A percentile compares a stretch with the other conserved stretches of the same genome.
phyloP scores from a whole-genome alignment of 257 asterid species.

The Catharanthus roseus region DNA sequence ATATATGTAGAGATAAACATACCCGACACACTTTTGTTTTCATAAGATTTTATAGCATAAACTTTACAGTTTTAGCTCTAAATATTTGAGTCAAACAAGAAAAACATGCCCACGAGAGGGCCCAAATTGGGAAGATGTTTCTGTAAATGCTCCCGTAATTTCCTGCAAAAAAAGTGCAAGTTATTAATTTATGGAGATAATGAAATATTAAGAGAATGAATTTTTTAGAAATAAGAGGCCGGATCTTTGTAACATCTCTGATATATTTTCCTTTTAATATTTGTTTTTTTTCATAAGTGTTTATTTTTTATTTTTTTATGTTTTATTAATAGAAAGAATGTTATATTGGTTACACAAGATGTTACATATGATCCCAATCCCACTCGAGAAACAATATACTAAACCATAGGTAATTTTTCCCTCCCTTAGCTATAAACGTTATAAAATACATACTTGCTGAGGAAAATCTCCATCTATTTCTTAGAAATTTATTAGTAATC shows the following conservation, averaged over 20 bases:
- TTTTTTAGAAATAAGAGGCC: no score
- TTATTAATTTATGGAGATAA: not conserved
- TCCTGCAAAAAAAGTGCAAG: conserved; percentile 27
- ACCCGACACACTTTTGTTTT: not conserved
- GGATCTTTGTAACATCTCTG: no score
- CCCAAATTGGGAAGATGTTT: conserved; percentile 48
- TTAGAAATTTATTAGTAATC: conserved; percentile 40
- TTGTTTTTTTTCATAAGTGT: no score
- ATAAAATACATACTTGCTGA: conserved; percentile 43
- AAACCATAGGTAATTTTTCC: no score
- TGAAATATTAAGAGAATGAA: not conserved
- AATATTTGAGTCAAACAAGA: not conserved
- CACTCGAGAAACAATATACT: no score
- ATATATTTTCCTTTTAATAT: no score
- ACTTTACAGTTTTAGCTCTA: not conserved
- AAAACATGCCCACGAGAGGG: conserved; percentile 26
- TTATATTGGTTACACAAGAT: no score
- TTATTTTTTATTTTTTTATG: no score
- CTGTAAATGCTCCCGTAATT: conserved; percentile 37
- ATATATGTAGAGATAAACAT: not conserved
- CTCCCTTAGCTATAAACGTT: not conserved
- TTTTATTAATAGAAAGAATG: no score
- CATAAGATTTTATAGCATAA: not conserved
- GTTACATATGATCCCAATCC: no score
- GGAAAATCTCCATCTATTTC: conserved; percentile 46